These are phyloP conservation scores for Amanita muscaria DNA, from an alignment of 768 basidiomycete genomes.

Conservation along the genomic window DNA sequence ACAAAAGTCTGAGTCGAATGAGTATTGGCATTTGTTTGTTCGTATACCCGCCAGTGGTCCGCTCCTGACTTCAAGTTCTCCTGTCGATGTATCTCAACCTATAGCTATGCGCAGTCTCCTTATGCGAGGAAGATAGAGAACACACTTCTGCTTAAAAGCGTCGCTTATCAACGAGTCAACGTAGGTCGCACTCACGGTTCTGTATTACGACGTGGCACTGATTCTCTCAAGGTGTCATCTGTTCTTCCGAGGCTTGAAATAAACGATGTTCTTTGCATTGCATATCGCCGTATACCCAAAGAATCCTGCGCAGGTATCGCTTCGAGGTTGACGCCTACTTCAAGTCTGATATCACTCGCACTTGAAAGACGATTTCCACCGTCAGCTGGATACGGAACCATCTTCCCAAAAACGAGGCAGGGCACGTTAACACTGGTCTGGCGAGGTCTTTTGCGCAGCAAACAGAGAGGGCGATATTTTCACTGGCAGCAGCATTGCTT, in stretches of 20 bases:
- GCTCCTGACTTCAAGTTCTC: too few species aligned
- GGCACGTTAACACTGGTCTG: conserved; percentile 34
- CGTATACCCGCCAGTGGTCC: too few species aligned
- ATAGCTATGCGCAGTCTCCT: conserved; percentile 45
- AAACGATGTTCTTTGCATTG: conserved; percentile 40
- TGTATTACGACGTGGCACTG: too few species aligned
- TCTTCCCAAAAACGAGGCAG: conserved; percentile 39
- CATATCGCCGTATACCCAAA: conserved; percentile 47
- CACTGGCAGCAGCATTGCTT: conserved; percentile 28
- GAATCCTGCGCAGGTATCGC: not conserved
- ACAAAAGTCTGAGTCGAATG: too few species aligned
- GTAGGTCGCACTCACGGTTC: too few species aligned
- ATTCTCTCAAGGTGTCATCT: conserved; percentile 29
- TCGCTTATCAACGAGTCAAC: conserved; percentile 39
- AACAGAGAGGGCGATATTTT: conserved; percentile 35
- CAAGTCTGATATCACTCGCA: conserved; percentile 37
- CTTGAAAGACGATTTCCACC: conserved; percentile 50
- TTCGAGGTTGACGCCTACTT: not conserved
- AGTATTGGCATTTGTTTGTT: too few species aligned
- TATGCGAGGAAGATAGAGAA: conserved; percentile 45
- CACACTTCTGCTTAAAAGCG: conserved; percentile 38
- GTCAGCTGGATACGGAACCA: conserved; percentile 35
- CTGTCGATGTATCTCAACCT: not conserved
- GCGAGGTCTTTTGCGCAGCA: conserved; percentile 39
- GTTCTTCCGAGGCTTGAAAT: conserved; percentile 51